Conservation (phyloP, 331 rosid species). For the Arachis monticola region DNA sequence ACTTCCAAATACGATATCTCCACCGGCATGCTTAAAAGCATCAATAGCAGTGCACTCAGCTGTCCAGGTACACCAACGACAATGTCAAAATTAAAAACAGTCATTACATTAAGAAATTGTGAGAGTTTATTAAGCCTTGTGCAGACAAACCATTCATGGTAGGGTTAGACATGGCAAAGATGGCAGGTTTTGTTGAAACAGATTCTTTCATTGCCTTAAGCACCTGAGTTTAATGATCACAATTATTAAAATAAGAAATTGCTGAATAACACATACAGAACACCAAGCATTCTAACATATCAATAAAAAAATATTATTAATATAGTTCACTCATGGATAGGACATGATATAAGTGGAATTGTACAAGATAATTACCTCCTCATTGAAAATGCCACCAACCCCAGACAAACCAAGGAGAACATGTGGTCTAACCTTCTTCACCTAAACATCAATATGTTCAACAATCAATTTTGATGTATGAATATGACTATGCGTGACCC, state of each 20-base stretch:
- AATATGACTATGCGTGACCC: slow-evolving; percentile 5
- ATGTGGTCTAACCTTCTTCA: slow-evolving; percentile 89
- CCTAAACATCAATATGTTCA: slow-evolving; percentile 56
- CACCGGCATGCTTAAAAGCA: slow-evolving; percentile 93
- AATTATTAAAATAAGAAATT: slow-evolving; percentile 49
- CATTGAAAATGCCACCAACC: slow-evolving; percentile 90
- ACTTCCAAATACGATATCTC: slow-evolving; percentile 86
- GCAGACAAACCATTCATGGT: slow-evolving; percentile 90
- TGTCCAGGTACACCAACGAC: slow-evolving; percentile 43
- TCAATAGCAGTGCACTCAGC: slow-evolving; percentile 98
- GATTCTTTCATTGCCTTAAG: slow-evolving; percentile 95
- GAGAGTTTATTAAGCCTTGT: slow-evolving; percentile 42
- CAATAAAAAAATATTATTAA: slow-evolving; percentile 30
- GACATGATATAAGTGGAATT: slow-evolving; percentile 31
- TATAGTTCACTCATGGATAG: slow-evolving; percentile 14
- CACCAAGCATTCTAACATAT: slow-evolving; percentile 35
- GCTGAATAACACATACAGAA: slow-evolving; percentile 30
- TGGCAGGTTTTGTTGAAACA: slow-evolving; percentile 91
- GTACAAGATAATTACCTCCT: slow-evolving; percentile 68
- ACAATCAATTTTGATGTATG: slow-evolving; percentile 18
- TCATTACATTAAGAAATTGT: slow-evolving; percentile 37
- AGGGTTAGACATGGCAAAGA: slow-evolving; percentile 99
- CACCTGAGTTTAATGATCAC: slow-evolving; percentile 63
- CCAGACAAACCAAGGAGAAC: slow-evolving; percentile 98
- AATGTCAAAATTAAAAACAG: slow-evolving; percentile 24